Conservation (phyloP, 2,329 filamentous ascomycete genomes). For the Bipolaris victoriae region DNA sequence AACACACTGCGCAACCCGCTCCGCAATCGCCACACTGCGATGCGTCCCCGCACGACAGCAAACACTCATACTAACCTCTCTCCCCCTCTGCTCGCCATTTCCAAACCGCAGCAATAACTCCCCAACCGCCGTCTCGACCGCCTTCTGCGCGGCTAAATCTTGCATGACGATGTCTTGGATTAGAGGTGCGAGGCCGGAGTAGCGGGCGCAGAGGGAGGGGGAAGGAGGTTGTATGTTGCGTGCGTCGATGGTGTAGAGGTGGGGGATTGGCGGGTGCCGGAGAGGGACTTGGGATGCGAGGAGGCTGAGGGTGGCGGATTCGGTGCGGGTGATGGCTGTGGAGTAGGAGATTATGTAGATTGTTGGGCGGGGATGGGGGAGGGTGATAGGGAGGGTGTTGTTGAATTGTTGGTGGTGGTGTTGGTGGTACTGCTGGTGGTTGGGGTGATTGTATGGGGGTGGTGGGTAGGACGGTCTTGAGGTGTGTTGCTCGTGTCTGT, state of each 20-base stretch:
- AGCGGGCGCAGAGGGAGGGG: slow-evolving; percentile 18
- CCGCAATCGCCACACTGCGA: slow-evolving; percentile 41
- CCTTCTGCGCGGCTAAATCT: slow-evolving; percentile 22
- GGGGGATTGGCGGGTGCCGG: slow-evolving; percentile 17
- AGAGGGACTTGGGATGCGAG: slow-evolving; percentile 23
- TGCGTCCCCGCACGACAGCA: slow-evolving; percentile 40
- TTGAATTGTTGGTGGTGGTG: not conserved
- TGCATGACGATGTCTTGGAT: slow-evolving; percentile 33
- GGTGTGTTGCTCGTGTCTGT: not conserved
- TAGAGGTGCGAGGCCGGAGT: slow-evolving; percentile 30
- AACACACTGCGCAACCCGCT: slow-evolving; percentile 33
- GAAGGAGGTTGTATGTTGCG: slow-evolving; percentile 22
- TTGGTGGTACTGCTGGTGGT: not conserved
- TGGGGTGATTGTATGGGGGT: not conserved
- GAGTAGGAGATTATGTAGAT: slow-evolving; percentile 37
- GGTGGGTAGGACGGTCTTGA: not conserved
- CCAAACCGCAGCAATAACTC: slow-evolving; percentile 19
- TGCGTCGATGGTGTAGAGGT: slow-evolving; percentile 37
- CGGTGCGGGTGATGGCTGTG: slow-evolving; percentile 8
- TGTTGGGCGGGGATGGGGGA: slow-evolving; percentile 8
- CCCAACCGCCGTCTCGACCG: slow-evolving; percentile 18
- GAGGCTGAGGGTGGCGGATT: slow-evolving; percentile 9
- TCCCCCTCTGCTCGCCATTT: not conserved
- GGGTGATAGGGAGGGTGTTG: not conserved
- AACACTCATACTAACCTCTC: slow-evolving; percentile 24